A percentile compares a stretch with the other conserved stretches of the same genome.
Conservation (phyloP, 352 stramenopile species). For the Phytopythium chamaehyphon region DNA sequence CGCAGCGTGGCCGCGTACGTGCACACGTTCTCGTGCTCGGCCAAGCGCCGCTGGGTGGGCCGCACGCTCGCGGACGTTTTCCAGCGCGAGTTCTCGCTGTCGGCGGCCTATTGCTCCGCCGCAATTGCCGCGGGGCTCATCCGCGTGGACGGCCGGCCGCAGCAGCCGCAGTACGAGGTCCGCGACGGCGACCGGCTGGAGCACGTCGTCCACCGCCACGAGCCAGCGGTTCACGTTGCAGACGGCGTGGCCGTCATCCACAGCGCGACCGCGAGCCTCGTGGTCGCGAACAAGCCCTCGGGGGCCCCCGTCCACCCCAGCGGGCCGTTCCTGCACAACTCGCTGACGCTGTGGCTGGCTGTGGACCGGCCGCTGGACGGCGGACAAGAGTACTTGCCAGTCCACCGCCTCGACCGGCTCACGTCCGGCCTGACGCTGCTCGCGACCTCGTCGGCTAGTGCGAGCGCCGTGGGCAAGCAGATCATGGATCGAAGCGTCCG, state of each 20-base stretch:
- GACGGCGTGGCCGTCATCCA: constrained; percentile 24
- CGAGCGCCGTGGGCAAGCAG: constrained; percentile 33
- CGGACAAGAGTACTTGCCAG: constrained; percentile 29
- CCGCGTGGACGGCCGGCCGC: constrained; percentile 70
- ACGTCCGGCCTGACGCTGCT: constrained; percentile 80
- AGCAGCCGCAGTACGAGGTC: constrained; percentile 56
- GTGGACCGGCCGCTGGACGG: constrained; percentile 24
- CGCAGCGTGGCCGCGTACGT: constrained; percentile 83
- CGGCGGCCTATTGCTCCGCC: constrained; percentile 35
- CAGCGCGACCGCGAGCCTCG: constrained; percentile 39
- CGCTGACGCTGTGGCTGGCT: constrained; percentile 59
- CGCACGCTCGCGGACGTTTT: constrained; percentile 85
- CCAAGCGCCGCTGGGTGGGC: constrained; percentile 89
- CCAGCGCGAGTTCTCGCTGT: constrained; percentile 44
- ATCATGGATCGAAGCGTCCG: constrained; percentile 31
- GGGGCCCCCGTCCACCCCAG: constrained; percentile 91
- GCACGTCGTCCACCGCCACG: constrained; percentile 92
- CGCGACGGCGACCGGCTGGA: constrained; percentile 84
- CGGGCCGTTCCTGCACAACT: constrained; percentile 90
- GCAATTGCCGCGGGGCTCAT: constrained; percentile 86
- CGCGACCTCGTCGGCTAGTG: constrained; percentile 39
- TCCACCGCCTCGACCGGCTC: constrained; percentile 93
- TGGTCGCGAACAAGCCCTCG: constrained; percentile 81
- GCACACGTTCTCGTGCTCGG: constrained; percentile 88
- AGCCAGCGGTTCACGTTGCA: constrained; percentile 77